These are phyloP conservation scores for Aspergillus bertholletiae DNA, from an alignment of 495 filamentous ascomycete species.

Conservation along the genomic window DNA sequence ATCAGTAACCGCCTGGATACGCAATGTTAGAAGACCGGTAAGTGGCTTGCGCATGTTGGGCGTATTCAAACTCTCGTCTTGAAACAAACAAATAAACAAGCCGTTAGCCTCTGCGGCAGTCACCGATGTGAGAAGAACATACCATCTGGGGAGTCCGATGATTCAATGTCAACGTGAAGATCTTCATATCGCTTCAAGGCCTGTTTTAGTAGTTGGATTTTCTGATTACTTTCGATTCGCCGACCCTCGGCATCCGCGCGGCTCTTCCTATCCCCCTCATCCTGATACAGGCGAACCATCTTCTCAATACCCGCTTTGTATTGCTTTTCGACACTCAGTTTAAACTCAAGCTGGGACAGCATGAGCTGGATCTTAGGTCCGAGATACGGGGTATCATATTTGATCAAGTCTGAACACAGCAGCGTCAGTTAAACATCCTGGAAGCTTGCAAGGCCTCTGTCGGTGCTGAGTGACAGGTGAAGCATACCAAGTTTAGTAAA, in stretches of 20 bases:
- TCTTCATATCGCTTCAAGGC: conserved; percentile 96
- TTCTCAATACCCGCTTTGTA: conserved; percentile 99
- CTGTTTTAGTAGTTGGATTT: conserved; percentile 93
- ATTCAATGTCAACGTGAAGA: conserved; percentile 92
- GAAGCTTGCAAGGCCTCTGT: neutral
- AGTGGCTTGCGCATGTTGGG: conserved; percentile 93
- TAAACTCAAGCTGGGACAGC: conserved; percentile 98
- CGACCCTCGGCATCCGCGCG: conserved; percentile 84
- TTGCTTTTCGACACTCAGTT: conserved; percentile 97
- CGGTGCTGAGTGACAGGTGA: neutral
- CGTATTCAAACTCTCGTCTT: conserved; percentile 95
- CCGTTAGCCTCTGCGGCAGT: neutral
- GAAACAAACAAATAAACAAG: neutral
- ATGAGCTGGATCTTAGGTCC: conserved; percentile 98
- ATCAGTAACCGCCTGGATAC: conserved; percentile 84
- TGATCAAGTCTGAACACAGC: conserved; percentile 79
- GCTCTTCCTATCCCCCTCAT: conserved; percentile 97
- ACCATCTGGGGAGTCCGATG: conserved; percentile 80
- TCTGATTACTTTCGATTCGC: conserved; percentile 92
- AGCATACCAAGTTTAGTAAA: conserved; percentile 88
- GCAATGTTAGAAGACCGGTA: conserved; percentile 81
- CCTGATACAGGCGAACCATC: conserved; percentile 96
- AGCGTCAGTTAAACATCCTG: neutral
- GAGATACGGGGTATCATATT: conserved; percentile 94
- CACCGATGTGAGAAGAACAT: conserved; percentile 15